phyloP scores from a whole-genome alignment of 148 eudicot genomes.

The Chenopodium formosanum region DNA sequence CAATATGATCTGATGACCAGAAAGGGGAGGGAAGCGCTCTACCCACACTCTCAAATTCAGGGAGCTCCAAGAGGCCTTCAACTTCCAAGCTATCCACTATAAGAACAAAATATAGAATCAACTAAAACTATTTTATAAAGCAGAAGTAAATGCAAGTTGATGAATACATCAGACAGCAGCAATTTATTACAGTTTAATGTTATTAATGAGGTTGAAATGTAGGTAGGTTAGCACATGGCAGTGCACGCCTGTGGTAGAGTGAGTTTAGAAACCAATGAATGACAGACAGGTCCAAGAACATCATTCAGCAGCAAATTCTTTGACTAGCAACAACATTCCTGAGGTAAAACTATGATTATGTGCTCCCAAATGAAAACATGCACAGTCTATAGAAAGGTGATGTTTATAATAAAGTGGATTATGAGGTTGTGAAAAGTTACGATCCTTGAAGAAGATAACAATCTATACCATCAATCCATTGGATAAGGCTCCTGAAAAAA shows the following conservation, averaged over 20 bases:
- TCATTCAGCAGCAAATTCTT: neutral
- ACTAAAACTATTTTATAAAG: neutral
- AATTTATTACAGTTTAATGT: neutral
- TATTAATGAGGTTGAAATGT: neutral
- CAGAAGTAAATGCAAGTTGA: neutral
- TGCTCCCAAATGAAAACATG: neutral
- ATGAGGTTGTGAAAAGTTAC: neutral
- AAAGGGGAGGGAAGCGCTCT: constrained; percentile 88
- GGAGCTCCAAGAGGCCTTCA: constrained; percentile 75
- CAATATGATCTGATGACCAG: constrained; percentile 93
- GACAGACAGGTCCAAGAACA: neutral
- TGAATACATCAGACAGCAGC: neutral
- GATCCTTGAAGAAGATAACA: neutral
- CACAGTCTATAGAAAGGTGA: neutral
- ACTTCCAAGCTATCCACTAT: constrained; percentile 55
- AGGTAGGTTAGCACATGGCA: neutral
- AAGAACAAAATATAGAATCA: neutral
- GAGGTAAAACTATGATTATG: neutral
- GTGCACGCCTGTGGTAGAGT: neutral
- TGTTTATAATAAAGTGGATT: neutral
- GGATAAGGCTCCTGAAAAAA: neutral
- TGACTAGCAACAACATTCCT: neutral
- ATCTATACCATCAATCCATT: neutral
- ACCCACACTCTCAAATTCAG: constrained; percentile 68
- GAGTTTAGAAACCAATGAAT: neutral